These are phyloP conservation scores for Dryas drummondii DNA, from an alignment of 306 rosid genomes.

Conservation along the genomic window DNA sequence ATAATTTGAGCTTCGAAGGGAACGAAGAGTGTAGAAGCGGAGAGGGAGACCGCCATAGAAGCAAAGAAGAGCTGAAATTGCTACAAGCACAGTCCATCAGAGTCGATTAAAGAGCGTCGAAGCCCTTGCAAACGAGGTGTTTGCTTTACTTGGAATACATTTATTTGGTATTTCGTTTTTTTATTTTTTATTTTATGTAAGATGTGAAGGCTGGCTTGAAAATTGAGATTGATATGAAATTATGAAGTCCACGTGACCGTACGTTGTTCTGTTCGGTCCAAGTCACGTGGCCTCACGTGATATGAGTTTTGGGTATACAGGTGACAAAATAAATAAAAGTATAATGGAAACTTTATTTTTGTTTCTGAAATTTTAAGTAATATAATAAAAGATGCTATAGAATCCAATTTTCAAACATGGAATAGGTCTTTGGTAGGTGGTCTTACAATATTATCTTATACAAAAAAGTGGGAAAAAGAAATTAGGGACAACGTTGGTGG, in stretches of 20 bases:
- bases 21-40: slow-evolving; percentile 41
- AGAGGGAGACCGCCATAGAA: slow-evolving; percentile 48
- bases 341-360: no score
- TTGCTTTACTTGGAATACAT: background rate
- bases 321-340: no score
- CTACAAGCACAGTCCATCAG: slow-evolving; percentile 62
- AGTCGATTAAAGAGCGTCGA: slow-evolving; percentile 3
- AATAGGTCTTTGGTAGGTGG: no score
- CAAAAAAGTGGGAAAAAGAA: no score
- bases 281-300: background rate
- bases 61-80: slow-evolving; percentile 58
- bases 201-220: background rate
- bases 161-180: background rate
- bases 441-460: no score
- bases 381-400: no score
- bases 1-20: slow-evolving; percentile 38
- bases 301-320: no score
- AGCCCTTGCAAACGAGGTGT: background rate
- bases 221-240: background rate
- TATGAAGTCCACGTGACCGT: slow-evolving; percentile 19
- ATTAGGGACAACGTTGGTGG: no score
- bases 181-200: no score
- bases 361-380: no score
- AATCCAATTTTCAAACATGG: no score
- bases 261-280: background rate